These are phyloP conservation scores for Arthroderma sp. DNA, from an alignment of 2,329 filamentous ascomycete species.

Conservation along the genomic window DNA sequence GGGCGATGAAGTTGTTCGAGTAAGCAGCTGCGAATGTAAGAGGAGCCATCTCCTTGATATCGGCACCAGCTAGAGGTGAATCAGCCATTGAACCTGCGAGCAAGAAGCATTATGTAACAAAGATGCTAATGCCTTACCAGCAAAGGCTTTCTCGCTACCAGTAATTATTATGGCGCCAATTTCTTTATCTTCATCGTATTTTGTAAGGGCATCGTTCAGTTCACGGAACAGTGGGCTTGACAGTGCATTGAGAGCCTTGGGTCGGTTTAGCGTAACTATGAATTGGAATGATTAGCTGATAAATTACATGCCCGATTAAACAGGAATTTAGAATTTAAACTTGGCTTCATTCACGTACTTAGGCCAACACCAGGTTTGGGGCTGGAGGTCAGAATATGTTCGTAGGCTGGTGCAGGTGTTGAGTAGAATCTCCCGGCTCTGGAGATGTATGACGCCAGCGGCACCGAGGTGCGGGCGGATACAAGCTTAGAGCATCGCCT, in stretches of 20 bases:
- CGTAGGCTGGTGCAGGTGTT: conserved; percentile 45
- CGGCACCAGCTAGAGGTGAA: conserved; percentile 56
- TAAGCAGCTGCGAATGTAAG: conserved; percentile 83
- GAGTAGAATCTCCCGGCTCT: conserved; percentile 26
- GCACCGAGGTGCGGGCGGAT: conserved; percentile 38
- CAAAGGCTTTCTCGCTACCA: conserved; percentile 79
- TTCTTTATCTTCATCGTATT: conserved; percentile 55
- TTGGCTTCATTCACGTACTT: conserved; percentile 41
- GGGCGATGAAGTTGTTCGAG: conserved; percentile 82
- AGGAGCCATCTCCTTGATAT: conserved; percentile 98
- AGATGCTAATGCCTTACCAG: conserved; percentile 29
- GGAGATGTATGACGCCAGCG: conserved; percentile 24
- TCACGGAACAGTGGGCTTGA: conserved; percentile 82
- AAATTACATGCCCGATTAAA: too few species aligned
- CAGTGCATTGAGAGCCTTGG: conserved; percentile 89
- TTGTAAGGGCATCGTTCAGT: conserved; percentile 63
- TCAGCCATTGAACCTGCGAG: neutral
- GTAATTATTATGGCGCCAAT: conserved; percentile 74
- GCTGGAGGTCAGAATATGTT: conserved; percentile 68
- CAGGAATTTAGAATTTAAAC: too few species aligned
- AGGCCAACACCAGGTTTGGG: conserved; percentile 83
- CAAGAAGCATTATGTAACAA: neutral
- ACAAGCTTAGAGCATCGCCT: conserved; percentile 46
- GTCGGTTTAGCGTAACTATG: conserved; percentile 79
- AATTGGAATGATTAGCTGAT: neutral